Evolutionary conservation across 1,284 basidiomycete genomes (phyloP), one percentile per base, ranked within the genome.

Genomic region (Neolentinus lepideus): DNA sequence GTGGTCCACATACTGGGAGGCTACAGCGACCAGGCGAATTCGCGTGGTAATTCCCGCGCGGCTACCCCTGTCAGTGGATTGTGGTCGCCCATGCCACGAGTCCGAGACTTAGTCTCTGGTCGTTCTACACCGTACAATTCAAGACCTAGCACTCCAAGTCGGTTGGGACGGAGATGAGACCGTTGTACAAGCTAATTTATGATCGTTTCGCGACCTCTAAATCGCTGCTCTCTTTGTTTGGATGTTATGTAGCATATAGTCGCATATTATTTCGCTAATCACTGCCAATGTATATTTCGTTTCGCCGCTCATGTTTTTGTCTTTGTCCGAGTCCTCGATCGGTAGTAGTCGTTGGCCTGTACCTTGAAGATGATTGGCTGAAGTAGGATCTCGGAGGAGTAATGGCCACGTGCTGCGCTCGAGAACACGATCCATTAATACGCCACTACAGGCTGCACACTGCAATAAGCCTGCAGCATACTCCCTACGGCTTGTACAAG

Each of bases 1-100:
- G 75, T 92, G 53, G 90, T 92, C 33, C 71, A 76, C 29, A 81
- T 93, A 53, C 70, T 94, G 51, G 80, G 86, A 63, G 75, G 76
- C 52, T 87, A 82, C 65, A 82, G 75, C 61, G 77, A 81, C 2
- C 88, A 88, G 63, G 74, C 84, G 55, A 69, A 72, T 64, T 87
- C 85, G 1, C 74, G 76, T 48, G 69, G 74, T 43, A 84, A 77
- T 60, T 87, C 87, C 43, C 76, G 84, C 58, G 79, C 85, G 50
- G 84, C 75, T 24, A 86, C 86, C 1, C 85, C 87, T 1, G 29
- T 31, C 12, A 31, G 29, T 31, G 29, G 29, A 31, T 75, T 75
- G 63, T 75, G 70, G 16, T 79, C 79, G 2, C 77, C 78, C 0
- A 65, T 67, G 24, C 68, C 70, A 38, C 61, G 67, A 16, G 64